Evolutionary conservation across 768 basidiomycete genomes (phyloP), one percentile per base, ranked within the genome.

Genomic region (Podaxis carcinomalis): DNA sequence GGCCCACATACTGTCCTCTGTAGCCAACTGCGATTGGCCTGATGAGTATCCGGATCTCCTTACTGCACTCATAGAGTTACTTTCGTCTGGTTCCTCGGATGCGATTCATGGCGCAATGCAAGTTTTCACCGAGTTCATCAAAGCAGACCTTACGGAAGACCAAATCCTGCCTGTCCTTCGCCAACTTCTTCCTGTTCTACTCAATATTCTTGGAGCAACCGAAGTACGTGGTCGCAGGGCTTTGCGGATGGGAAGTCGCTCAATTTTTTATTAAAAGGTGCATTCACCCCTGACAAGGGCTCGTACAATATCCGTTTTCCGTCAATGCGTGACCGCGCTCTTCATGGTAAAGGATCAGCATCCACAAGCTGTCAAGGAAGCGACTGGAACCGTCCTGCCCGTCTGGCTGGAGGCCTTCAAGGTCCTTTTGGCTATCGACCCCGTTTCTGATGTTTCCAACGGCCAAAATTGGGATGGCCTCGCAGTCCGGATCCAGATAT

Each of bases 261-360:
- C 16, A 46, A 23, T 11, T 47, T 1, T 25, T 37, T 49, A 56
- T 35, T 54, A 35, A 68, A 61, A 67, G 84, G 77, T 82, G 51
- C 89, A 97, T 69, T 84, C 89, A 1, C 80, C 92, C 0, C 77
- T 89, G 5, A 97, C 96, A 5, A 87, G 96, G 32, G 86, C 95
- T 0, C 83, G 93, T 28, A 88, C 93, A 3, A 80, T 99, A 14
- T 82, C 88, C 3, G 93, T 97, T 35, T 98, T 98, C 76, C 80
- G 89, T 32, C 93, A 98, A 77, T 95, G 93, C 68, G 80, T 97
- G 3, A 84, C 86, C 55, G 89, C 94, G 4, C 79, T 98, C 16
- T 95, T 91, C 73, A 98, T 95, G 87, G 93, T 98, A 59, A 94
- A 95, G 70, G 93, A 94, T 37, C 89, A 94, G 65, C 89, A 95